Base-by-base conservation (phyloP, 2,329 filamentous ascomycete genomes). In the Aspergillus carbonarius region DNA sequence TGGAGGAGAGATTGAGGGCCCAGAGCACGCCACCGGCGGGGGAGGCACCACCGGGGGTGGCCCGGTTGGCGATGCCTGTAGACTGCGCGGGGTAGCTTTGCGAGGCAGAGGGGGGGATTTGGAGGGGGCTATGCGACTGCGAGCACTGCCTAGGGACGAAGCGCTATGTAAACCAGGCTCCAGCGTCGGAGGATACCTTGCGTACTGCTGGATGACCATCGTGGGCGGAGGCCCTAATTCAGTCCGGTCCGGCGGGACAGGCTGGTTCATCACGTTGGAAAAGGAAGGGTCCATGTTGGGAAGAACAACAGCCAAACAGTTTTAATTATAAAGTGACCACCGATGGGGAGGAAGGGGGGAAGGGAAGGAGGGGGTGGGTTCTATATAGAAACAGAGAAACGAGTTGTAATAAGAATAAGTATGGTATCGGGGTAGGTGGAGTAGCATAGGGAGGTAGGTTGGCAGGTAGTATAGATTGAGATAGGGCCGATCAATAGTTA, bases 1-100 rank as follows among this genome's bases (percentile, higher is more conserved):
- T 3, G 75, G 74, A 50, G 76, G 76, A 32, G 76, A 78, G 72
- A 77, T 76, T 1, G 76, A 78, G 13, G 70, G 64, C 8, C 71
- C 75, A 6, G 72, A 70, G 25, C 67, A 74, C 57, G 66, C 60
- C 17, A 67, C 62, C 4, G 69, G 67, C 20, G 65, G 63, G 25
- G 63, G 62, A 27, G 70, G 68, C 35, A 70, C 58, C 1, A 62
- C 67, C 39, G 73, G 68, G 23, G 69, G 70, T 30, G 66, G 66
- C n/a, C 65, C 68, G 49, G 66, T 71, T 1, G 76, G 75, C 17
- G 76, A 77, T 13, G 75, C 70, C 49, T 77, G 76, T 49, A 76
- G 52, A 54, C 70, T 75, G 61, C 74, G 70, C 32, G 73, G 74
- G 13, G 73, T 74, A 52, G 67, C 73, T 66, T 71, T 76, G 58